phyloP scores from a whole-genome alignment of 2,329 filamentous ascomycete species.

The Ophiostoma sp. region DNA sequence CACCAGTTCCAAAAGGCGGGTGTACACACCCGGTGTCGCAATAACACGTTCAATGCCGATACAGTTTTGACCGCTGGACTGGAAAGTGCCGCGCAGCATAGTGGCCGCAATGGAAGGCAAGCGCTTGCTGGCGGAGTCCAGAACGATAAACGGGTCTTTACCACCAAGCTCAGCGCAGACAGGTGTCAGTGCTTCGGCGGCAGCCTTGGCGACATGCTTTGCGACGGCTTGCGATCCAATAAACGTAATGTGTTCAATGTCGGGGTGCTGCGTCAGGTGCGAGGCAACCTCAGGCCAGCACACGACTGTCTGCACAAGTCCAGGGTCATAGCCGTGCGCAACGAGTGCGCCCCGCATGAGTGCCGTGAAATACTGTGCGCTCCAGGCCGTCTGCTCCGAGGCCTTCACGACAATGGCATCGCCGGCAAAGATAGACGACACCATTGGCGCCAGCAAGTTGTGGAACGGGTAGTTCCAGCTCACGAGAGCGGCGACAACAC shows the following conservation, averaged over 20 bases:
- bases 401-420: slow-evolving; percentile 91
- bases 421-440: slow-evolving; percentile 83
- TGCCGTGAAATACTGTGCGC: slow-evolving; percentile 70
- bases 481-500: slow-evolving; percentile 85
- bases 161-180: slow-evolving; percentile 88
- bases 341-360: slow-evolving; percentile 73
- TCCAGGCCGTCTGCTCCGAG: slow-evolving; percentile 95
- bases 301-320: slow-evolving; percentile 75
- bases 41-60: slow-evolving; percentile 94
- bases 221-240: slow-evolving; percentile 87
- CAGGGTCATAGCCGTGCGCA: slow-evolving; percentile 74
- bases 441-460: slow-evolving; percentile 86
- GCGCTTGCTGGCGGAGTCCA: slow-evolving; percentile 63
- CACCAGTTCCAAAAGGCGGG: slow-evolving; percentile 63
- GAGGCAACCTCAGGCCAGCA: slow-evolving; percentile 83
- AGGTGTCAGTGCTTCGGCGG: slow-evolving; percentile 79
- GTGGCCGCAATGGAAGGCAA: slow-evolving; percentile 71
- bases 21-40: slow-evolving; percentile 69
- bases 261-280: slow-evolving; percentile 77
- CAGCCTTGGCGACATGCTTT: slow-evolving; percentile 78
- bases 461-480: slow-evolving; percentile 98
- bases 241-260: slow-evolving; percentile 86
- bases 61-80: slow-evolving; percentile 94
- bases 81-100: slow-evolving; percentile 87
- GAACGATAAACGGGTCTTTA: slow-evolving; percentile 85